These are phyloP conservation scores for Blastobotrys attinorum DNA, from an alignment of 805 yeast species.

Conservation along the genomic window DNA sequence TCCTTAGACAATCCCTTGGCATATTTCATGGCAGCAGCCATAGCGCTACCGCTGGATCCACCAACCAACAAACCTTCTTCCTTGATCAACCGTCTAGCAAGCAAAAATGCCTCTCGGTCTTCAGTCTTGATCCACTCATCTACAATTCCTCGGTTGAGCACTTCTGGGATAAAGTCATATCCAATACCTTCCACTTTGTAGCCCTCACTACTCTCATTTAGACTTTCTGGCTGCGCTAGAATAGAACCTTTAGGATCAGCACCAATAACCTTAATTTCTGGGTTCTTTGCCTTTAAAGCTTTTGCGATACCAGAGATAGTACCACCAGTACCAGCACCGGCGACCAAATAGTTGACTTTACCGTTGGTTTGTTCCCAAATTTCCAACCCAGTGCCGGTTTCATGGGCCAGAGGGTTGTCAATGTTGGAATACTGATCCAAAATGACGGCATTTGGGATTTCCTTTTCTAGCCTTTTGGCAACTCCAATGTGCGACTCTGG, in stretches of 20 bases:
- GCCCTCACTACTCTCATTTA: conserved; percentile 46
- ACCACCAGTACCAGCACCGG: conserved; percentile 96
- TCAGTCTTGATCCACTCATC: conserved; percentile 84
- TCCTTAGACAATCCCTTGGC: conserved; percentile 62
- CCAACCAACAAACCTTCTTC: conserved; percentile 86
- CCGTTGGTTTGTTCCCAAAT: conserved; percentile 76
- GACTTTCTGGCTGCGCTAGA: conserved; percentile 67
- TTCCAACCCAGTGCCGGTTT: conserved; percentile 76
- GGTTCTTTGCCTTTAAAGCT: conserved; percentile 64
- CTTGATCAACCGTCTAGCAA: conserved; percentile 72
- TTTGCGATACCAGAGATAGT: conserved; percentile 76
- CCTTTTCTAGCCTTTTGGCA: conserved; percentile 69
- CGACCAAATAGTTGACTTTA: conserved; percentile 63
- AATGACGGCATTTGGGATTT: conserved; percentile 77
- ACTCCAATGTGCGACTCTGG: conserved; percentile 90
- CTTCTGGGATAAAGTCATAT: conserved; percentile 81
- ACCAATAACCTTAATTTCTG: conserved; percentile 55
- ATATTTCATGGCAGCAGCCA: conserved; percentile 68
- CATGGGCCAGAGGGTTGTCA: conserved; percentile 79
- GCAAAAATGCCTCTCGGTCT: conserved; percentile 68
- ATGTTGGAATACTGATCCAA: conserved; percentile 75
- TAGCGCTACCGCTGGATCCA: conserved; percentile 83
- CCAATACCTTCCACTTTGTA: conserved; percentile 90
- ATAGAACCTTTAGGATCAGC: conserved; percentile 88
- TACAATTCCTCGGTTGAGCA: conserved; percentile 53